Evolutionary conservation across 2,329 filamentous ascomycete species (phyloP).

Genomic region (Colletotrichum ledebouriae): DNA sequence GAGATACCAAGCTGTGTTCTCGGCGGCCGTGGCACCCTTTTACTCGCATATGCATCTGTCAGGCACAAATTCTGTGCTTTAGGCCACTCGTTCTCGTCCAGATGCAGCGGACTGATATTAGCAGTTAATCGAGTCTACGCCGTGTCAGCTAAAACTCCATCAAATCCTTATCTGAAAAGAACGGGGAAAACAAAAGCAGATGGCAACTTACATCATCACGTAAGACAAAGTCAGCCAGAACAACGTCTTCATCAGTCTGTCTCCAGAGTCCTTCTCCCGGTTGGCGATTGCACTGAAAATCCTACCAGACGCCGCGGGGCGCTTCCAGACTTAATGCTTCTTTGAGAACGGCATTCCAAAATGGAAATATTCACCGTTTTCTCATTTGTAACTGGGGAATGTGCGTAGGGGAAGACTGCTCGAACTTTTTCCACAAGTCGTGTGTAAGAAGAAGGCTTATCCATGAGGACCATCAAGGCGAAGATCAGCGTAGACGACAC

Average conservation of each 20-base stretch:
- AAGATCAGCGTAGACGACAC: slow-evolving; percentile 6
- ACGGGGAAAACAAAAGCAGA: neutral
- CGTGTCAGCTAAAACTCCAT: neutral
- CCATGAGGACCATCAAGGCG: slow-evolving; percentile 8
- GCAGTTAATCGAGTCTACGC: slow-evolving; percentile 19
- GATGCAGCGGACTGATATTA: slow-evolving; percentile 9
- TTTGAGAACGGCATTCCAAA: slow-evolving; percentile 59
- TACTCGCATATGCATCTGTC: slow-evolving; percentile 23
- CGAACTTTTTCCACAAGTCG: slow-evolving; percentile 3
- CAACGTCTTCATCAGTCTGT: slow-evolving; percentile 16
- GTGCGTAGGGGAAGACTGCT: neutral
- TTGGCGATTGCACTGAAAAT: slow-evolving; percentile 31
- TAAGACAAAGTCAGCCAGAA: slow-evolving; percentile 1
- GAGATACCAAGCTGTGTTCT: slow-evolving; percentile 18
- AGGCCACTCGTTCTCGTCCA: slow-evolving; percentile 14
- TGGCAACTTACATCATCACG: slow-evolving; percentile 12
- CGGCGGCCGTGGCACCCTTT: slow-evolving; percentile 5
- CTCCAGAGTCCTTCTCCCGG: slow-evolving; percentile 1
- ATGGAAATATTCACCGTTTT: slow-evolving; percentile 54
- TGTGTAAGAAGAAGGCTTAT: neutral
- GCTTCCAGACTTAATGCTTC: slow-evolving; percentile 52
- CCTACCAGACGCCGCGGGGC: slow-evolving; percentile 48
- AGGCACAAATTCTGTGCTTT: slow-evolving; percentile 14
- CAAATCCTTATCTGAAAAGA: fast-evolving
- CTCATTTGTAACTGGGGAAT: neutral